phyloP scores from a whole-genome alignment of 257 asterid genomes.

The Echium plantagineum region DNA sequence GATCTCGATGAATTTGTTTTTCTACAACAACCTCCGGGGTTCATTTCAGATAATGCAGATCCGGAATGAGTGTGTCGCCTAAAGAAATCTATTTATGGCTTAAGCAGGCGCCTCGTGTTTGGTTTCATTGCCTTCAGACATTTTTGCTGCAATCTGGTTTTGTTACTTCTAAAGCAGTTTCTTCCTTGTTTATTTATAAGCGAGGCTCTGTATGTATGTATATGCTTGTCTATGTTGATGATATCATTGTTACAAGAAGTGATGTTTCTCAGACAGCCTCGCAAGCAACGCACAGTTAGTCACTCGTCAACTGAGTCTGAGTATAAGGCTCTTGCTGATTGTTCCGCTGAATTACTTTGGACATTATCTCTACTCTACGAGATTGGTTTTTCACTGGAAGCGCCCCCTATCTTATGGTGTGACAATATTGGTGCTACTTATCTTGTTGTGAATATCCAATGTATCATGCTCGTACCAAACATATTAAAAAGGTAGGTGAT shows the following conservation, averaged over 20 bases:
- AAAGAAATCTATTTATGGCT: background rate
- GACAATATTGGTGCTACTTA: too few relatives aligned
- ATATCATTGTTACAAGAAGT: too few relatives aligned
- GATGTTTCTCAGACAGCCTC: background rate
- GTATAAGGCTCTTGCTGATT: background rate
- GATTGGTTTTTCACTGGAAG: background rate
- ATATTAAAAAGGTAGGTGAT: too few relatives aligned
- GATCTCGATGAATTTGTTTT: background rate
- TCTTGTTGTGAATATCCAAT: background rate
- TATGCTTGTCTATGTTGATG: too few relatives aligned
- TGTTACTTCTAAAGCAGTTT: background rate
- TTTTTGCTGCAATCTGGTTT: background rate
- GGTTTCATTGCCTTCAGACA: background rate
- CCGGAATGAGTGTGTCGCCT: background rate
- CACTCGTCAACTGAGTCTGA: background rate
- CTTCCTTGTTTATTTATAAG: background rate
- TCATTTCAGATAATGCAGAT: background rate
- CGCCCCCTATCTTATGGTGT: background rate
- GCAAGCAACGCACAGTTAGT: background rate
- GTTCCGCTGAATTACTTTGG: background rate
- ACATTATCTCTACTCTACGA: too few relatives aligned
- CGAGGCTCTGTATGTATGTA: too few relatives aligned
- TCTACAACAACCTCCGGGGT: background rate
- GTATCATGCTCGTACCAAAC: background rate
- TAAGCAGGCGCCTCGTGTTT: background rate